Evolutionary conservation across 2,329 filamentous ascomycete genomes (phyloP), one percentile per base, ranked within the genome.

Genomic region (Fusarium sp.): DNA sequence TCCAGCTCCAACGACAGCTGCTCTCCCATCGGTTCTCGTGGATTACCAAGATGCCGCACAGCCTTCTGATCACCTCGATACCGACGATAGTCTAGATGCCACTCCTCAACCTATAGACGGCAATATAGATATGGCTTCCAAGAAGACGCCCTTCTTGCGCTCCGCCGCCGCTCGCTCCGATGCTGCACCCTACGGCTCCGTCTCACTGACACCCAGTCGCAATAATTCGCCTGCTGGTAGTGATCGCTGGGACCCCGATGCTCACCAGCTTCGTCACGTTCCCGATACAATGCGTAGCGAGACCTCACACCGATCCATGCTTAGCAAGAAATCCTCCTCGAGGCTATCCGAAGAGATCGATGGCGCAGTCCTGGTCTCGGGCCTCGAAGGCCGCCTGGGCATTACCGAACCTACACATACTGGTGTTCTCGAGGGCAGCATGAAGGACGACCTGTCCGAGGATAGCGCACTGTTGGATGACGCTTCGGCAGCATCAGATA

Each of bases 321-420:
- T 74, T 18, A 80, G 79, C 64, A 71, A 71, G 12, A 76, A 75
- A 44, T 77, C 78, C 49, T 79, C 80, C 15, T 80, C 76, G n/a
- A 79, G 80, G 42, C 62, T 80, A 27, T 87, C 87, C 7, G 84
- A 86, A 44, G 86, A 87, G 65, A 79, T 88, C 23, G 85, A 86
- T 32, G 83, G 83, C 37, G 83, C 85, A 18, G 82, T 85, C 35
- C 80, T 88, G n/a, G 82, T 85, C 41, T 84, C 85, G 23, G 86
- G 88, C 33, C 79, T 88, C 10, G 87, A 88, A 42, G 84, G 86
- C 49, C 84, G 88, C 41, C 86, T 87, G 74, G 83, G 85, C 32
- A 76, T 87, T n/a, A 80, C 83, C 20, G 84, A 89, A 67, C 81
- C 83, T 3, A 78, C 85, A 5, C 75, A 87, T 23, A 78, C 85